Base-by-base conservation (phyloP, 495 filamentous ascomycete genomes). In the Annulohypoxylon moriforme region DNA sequence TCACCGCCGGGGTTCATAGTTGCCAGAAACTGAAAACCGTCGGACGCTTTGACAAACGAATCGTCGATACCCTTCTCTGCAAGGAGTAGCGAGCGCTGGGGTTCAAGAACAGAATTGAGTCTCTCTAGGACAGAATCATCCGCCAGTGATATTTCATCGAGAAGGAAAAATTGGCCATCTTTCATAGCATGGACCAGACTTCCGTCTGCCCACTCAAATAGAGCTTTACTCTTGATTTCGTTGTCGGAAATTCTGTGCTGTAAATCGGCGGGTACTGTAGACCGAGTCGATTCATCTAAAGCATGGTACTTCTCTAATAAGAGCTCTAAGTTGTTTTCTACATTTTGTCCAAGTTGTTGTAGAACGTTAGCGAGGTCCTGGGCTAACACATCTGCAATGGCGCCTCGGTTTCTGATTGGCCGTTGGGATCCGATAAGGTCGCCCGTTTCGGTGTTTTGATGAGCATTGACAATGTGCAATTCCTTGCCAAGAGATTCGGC, bases 1-100 rank as follows among this genome's bases (percentile, higher is more conserved):
- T 99, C 96, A 60, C 96, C 96, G 38, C 96, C 96, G 8, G 96
- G 96, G 70, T 99, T 99, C 96, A 99, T 99, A 2, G 96, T 99
- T 14, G 96, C 95, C 50, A 98, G 83, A 75, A 98, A 97, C 76
- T 98, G 95, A 80, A 98, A 99, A 1, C 92, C 94, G 27, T 90
- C 84, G n/a, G 85, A 79, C 20, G 91, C 96, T 38, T 86, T 84
- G 40, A 99, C 84, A 71, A 92, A 89, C 6, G 93, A 91, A 74
- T 96, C 89, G 33, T 90, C 84, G 0, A 92, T 87, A 0, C 96
- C 96, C 78, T 98, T 98, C 78, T 99, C 96, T 1, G 96, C 96
- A 18, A 99, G 87, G 11, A 97, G 84, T 29, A 99, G 88, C 0
- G 91, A 93, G 42, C 96, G 87, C 49, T 91, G 86, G 24, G 96